Evolutionary conservation across 257 asterid species (phyloP), one percentile per base, ranked within the genome.

Genomic region (Przewalskia tangutica): DNA sequence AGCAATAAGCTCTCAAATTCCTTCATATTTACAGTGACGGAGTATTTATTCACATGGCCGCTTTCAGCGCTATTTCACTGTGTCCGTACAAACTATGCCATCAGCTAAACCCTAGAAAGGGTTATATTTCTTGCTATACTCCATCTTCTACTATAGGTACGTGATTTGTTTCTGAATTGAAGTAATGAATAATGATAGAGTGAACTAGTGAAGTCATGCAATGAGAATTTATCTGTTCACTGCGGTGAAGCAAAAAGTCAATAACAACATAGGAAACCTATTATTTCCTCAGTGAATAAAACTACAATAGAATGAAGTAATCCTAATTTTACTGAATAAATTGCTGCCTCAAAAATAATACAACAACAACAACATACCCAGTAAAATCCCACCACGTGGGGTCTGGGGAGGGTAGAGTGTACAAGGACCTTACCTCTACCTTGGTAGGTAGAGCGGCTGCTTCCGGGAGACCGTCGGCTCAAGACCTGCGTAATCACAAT

Each of bases 41-140:
- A 23, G 46, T 34, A 50, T 50, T 75, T 40, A 8, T 75, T 7
- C 62, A 50, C 14, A 65, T 83, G 77, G 82, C 70, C 50, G 75
- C 85, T 83, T 55, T 83, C 66, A 77, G 68, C 51, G 66, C 85
- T 50, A 36, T 77, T 77, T 77, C 82, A 63, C 76, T 77, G 11
- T 77, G 85, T 77, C 85, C 82, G 56, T 83, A 51, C 85, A 83
- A 63, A 60, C 62, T 83, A 38, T 83, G 82, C 34, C 80, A 44
- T 65, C 85, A 46, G 18, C 14, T 75, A 51, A 50, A 48, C 40
- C 82, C 77, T 63, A 64, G 67, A 5, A 66, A 55, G 3, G 71
- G 20, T n/a, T 40, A n/a, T 36, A 63, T 77, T 64, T 62, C 82
- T 63, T 83, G 85, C 82, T 83, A 36, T 63, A 11, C 80, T 46